These are phyloP conservation scores for Globisporangium okanoganense DNA, from an alignment of 352 stramenopile genomes.

Conservation along the genomic window DNA sequence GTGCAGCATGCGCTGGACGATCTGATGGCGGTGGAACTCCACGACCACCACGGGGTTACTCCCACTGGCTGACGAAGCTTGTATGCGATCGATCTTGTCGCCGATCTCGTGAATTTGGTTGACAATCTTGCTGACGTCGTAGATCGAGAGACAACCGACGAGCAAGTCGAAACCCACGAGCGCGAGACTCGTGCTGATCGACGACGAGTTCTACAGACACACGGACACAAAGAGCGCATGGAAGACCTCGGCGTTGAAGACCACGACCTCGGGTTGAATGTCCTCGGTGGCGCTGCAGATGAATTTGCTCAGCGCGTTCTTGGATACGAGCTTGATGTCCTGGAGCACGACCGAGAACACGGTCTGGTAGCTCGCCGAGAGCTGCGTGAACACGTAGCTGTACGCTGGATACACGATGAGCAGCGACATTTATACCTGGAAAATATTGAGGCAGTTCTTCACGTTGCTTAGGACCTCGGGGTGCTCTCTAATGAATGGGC, in stretches of 20 bases:
- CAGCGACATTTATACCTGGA: slow-evolving; percentile 13
- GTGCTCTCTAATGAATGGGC: background rate
- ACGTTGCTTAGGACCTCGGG: slow-evolving; percentile 4
- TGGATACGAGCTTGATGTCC: slow-evolving; percentile 23
- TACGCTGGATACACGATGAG: slow-evolving; percentile 26
- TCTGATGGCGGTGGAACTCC: background rate
- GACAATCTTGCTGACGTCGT: background rate
- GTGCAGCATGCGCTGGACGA: background rate
- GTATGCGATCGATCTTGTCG: background rate
- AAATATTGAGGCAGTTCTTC: background rate
- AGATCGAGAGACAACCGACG: background rate
- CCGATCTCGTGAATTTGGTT: background rate
- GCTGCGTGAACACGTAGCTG: slow-evolving; percentile 24
- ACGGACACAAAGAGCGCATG: slow-evolving; percentile 41
- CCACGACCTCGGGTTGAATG: slow-evolving; percentile 32
- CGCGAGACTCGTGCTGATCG: slow-evolving; percentile 19
- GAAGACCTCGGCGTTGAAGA: slow-evolving; percentile 56
- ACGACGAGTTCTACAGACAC: slow-evolving; percentile 31
- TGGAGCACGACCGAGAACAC: slow-evolving; percentile 23
- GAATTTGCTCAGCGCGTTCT: slow-evolving; percentile 6
- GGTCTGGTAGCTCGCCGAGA: slow-evolving; percentile 11
- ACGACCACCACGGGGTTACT: background rate
- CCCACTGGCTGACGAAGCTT: background rate
- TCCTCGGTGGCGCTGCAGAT: slow-evolving; percentile 18
- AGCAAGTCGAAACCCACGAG: slow-evolving; percentile 16